Percentiles rank a stretch among this genome's conserved stretches.
Conservation (phyloP, 169 alveolate species). For the Eimeria falciformis region DNA sequence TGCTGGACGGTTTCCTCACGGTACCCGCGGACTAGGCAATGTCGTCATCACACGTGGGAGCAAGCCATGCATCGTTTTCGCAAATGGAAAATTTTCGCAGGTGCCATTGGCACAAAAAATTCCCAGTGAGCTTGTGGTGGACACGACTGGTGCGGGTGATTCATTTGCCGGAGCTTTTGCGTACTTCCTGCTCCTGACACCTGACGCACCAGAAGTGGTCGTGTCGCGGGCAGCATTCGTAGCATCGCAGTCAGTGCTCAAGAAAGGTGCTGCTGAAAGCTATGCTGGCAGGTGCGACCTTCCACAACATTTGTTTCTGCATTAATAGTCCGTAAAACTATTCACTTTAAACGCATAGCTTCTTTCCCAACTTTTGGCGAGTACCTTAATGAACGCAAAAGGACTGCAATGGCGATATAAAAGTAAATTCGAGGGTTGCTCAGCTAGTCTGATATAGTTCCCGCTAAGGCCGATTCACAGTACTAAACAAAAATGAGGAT, state of each 20-base stretch:
- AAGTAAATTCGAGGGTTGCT: no score
- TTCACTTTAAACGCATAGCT: no score
- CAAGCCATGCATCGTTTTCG: constrained; percentile 51
- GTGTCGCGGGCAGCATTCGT: constrained; percentile 69
- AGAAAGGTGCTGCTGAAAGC: constrained; percentile 76
- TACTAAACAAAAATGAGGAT: no score
- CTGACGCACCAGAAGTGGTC: constrained; percentile 34
- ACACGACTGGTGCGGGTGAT: constrained; percentile 82
- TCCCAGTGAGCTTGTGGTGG: constrained; percentile 66
- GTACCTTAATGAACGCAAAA: no score
- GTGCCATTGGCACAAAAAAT: constrained; percentile 54
- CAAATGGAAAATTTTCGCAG: constrained; percentile 2
- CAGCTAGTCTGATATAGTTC: no score
- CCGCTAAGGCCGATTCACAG: no score
- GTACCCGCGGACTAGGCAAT: constrained; percentile 37
- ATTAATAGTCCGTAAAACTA: neutral
- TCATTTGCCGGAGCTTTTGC: constrained; percentile 78
- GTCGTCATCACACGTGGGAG: constrained; percentile 68
- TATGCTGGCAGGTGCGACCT: constrained; percentile 62
- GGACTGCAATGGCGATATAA: no score
- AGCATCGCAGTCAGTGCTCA: constrained; percentile 76
- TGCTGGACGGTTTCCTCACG: constrained; percentile 45
- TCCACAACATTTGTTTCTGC: constrained; percentile 30
- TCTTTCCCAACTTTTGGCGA: no score
- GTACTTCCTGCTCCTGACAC: constrained; percentile 48